Conservation (phyloP, 345 rosid species). For the Cardamine occulta region DNA sequence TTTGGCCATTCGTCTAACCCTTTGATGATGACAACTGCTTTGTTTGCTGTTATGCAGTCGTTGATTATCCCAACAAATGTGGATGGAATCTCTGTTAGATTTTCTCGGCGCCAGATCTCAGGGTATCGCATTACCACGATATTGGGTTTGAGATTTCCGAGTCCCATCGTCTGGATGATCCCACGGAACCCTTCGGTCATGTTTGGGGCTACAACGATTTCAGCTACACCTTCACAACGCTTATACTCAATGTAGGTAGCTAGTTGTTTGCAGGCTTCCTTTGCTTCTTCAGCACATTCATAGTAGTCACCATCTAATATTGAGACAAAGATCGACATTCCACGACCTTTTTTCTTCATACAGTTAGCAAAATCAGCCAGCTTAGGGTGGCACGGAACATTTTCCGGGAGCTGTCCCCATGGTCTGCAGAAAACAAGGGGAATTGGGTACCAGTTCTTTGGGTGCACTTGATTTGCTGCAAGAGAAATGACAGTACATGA, state of each 20-base stretch:
- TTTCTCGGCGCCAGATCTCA: slow-evolving; percentile 98
- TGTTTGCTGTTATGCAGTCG: slow-evolving; percentile 96
- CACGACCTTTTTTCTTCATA: slow-evolving; percentile 99
- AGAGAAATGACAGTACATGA: slow-evolving; percentile 11
- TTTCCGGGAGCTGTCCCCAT: slow-evolving; percentile 99
- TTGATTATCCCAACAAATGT: slow-evolving; percentile 91
- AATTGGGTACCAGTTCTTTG: slow-evolving; percentile 99
- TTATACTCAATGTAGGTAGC: slow-evolving; percentile 89
- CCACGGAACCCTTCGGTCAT: slow-evolving; percentile 99
- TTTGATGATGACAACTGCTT: slow-evolving; percentile 97
- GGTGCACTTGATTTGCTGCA: slow-evolving; percentile 98
- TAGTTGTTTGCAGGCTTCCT: slow-evolving; percentile 84
- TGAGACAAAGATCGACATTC: slow-evolving; percentile 94
- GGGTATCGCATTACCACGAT: slow-evolving; percentile 98
- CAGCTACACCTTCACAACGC: slow-evolving; percentile 97
- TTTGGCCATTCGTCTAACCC: slow-evolving; percentile 99
- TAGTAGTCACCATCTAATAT: slow-evolving; percentile 94
- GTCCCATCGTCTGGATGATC: slow-evolving; percentile 97
- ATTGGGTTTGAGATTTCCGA: slow-evolving; percentile 97
- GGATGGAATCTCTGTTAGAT: slow-evolving; percentile 86
- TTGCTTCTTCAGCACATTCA: slow-evolving; percentile 96
- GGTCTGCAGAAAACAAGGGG: slow-evolving; percentile 98
- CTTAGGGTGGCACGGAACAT: slow-evolving; percentile 98
- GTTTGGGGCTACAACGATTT: slow-evolving; percentile 95
- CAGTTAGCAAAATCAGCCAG: slow-evolving; percentile 98